Evolutionary conservation across 768 basidiomycete genomes (phyloP), one percentile per base, ranked within the genome.

Genomic region (Trametes meyenii): DNA sequence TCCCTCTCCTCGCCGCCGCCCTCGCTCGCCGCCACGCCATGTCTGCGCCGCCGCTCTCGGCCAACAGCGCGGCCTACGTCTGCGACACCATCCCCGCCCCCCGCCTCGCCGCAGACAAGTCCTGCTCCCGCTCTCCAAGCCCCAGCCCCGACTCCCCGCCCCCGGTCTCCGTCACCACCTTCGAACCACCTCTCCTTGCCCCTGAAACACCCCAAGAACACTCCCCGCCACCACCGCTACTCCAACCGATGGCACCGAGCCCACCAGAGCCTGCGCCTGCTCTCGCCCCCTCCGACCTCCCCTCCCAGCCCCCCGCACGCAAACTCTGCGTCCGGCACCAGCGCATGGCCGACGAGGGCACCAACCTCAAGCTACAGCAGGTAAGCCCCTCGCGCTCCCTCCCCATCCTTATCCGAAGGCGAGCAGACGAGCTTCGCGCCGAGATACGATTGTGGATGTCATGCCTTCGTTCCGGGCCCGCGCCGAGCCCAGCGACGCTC

Each of bases 311-410:
- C 0, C 74, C 81, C 2, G 80, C 83, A 14, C 78, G 92, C 49
- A 96, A 94, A 76, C 82, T 97, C 17, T 98, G 96, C 72, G 87
- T 95, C 5, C 78, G 96, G 35, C 96, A 98, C 75, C 92, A 96
- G 77, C 83, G 96, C 49, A 98, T 96, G 88, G 96, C 96, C 5
- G 94, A 98, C 78, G 87, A 96, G 75, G 93, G 93, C 14, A 95
- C 91, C 23, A 97, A 92, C 73, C 78, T 92, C 62, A 94, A 89
- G 77, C 81, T 98, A 7, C 96, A 98, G 74, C 86, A 89, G 80
- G 96, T 93, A 63, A 69, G 85, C 75, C 33, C 23, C 23, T 59
- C 60, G 43, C 13, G 11, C 50, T 14, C 26, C 50, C 43, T 5
- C 36, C 35, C 42, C 38, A 10, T 17, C 8, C 40, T 46, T n/a